A percentile compares a stretch with the other conserved stretches of the same genome.
These are phyloP conservation scores for Hypoxylon rickii DNA, from an alignment of 495 filamentous ascomycete genomes.

Conservation along the genomic window DNA sequence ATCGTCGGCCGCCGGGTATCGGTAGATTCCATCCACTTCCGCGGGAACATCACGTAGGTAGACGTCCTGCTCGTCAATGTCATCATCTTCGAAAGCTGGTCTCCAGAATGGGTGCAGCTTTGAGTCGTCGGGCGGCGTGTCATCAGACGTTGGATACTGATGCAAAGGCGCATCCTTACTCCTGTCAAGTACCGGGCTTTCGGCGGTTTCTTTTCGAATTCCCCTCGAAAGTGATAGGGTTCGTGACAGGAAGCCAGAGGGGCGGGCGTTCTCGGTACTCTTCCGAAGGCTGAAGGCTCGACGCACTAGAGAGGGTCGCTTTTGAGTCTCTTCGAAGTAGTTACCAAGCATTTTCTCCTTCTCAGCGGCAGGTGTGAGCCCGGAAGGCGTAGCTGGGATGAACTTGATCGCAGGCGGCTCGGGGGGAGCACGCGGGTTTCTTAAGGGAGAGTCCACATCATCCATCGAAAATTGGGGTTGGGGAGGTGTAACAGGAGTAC, in stretches of 20 bases:
- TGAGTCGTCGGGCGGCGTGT: constrained; percentile 52
- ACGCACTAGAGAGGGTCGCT: constrained; percentile 59
- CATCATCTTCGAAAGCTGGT: constrained; percentile 74
- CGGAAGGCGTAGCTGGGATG: constrained; percentile 72
- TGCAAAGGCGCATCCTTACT: constrained; percentile 34
- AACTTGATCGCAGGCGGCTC: constrained; percentile 68
- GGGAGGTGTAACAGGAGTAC: constrained; percentile 52
- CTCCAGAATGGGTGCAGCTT: constrained; percentile 82
- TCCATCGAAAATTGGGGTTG: constrained; percentile 51
- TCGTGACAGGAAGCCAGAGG: constrained; percentile 47
- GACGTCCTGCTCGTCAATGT: constrained; percentile 54
- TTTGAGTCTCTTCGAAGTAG: constrained; percentile 48
- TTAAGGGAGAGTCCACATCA: constrained; percentile 68
- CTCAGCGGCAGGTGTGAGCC: constrained; percentile 58
- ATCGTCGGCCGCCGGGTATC: constrained; percentile 47
- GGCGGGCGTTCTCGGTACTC: constrained; percentile 57
- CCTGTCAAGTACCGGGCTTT: constrained; percentile 29
- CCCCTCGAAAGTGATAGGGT: constrained; percentile 48
- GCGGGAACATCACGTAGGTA: constrained; percentile 35
- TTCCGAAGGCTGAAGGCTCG: constrained; percentile 62
- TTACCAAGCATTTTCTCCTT: constrained; percentile 57
- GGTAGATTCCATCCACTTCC: constrained; percentile 35
- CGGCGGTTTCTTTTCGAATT: constrained; percentile 20
- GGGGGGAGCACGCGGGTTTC: constrained; percentile 71
- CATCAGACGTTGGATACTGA: constrained; percentile 46